These are phyloP conservation scores for Didymella arachidicola DNA, from an alignment of 2,329 filamentous ascomycete genomes.

Conservation along the genomic window DNA sequence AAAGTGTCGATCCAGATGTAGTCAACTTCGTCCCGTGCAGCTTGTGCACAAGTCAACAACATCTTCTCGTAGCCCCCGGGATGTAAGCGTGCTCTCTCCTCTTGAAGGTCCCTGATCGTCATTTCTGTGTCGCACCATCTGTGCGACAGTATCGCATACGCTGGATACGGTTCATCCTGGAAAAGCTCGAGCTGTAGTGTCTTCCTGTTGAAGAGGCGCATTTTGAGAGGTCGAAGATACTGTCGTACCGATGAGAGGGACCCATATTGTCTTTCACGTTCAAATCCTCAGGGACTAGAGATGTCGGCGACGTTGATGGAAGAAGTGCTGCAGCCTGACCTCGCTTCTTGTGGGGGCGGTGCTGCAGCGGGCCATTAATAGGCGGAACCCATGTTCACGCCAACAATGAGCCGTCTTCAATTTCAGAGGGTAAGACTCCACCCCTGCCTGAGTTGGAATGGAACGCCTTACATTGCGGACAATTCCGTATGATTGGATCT, in stretches of 20 bases:
- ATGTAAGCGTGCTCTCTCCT: neutral
- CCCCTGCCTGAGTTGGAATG: neutral
- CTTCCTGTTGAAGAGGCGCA: neutral
- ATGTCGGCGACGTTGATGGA: neutral
- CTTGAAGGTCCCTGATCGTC: neutral
- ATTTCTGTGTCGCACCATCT: neutral
- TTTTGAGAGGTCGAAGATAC: neutral
- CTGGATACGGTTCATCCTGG: neutral
- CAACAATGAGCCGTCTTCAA: neutral
- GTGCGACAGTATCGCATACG: neutral
- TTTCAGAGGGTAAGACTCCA: too few relatives aligned
- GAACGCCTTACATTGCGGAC: neutral
- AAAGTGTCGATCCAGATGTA: neutral
- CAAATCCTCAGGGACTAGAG: neutral
- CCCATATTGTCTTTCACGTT: neutral
- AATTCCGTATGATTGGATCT: neutral
- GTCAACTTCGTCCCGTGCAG: neutral
- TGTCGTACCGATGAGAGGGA: neutral
- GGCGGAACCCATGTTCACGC: neutral
- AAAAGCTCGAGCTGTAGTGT: neutral
- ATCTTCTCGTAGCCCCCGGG: neutral
- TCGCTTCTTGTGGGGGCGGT: neutral
- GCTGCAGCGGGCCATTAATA: neutral
- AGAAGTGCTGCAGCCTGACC: neutral
- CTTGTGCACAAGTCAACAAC: neutral